phyloP scores from a whole-genome alignment of 306 rosid genomes.

The cucumber (Cucumis sativus) region DNA sequence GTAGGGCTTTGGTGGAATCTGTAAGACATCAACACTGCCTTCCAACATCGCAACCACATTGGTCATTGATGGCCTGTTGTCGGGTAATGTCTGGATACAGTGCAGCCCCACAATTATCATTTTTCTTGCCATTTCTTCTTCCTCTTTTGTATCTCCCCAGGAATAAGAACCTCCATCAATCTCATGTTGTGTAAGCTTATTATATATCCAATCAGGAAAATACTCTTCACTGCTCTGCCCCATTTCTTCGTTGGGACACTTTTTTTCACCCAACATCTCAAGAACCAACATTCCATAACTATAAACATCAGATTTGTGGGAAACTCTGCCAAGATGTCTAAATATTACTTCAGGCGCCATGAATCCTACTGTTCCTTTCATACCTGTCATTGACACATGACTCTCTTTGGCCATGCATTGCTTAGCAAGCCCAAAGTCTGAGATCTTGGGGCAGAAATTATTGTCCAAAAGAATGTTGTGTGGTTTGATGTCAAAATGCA shows the following conservation, averaged over 20 bases:
- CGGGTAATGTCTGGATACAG: neutral
- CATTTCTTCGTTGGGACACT: neutral
- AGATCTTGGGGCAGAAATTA: constrained; percentile 52
- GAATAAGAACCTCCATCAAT: neutral
- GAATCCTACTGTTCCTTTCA: neutral
- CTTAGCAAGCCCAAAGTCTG: constrained; percentile 56
- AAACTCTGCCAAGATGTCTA: neutral
- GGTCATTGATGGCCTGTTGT: neutral
- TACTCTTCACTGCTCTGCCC: neutral
- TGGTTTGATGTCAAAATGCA: constrained; percentile 77
- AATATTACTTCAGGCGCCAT: neutral
- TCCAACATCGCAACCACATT: neutral
- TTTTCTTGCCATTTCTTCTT: neutral
- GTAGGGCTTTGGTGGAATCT: neutral
- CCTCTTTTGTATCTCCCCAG: neutral
- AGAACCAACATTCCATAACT: constrained; percentile 6
- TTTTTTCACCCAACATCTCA: neutral
- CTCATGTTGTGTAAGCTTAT: neutral
- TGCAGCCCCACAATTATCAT: neutral
- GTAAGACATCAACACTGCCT: neutral
- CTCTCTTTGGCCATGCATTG: neutral
- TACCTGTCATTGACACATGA: neutral
- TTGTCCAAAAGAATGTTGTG: constrained; percentile 60
- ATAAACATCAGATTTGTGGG: constrained; percentile 6
- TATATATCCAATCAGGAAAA: neutral